These are phyloP conservation scores for Conticribra weissflogii DNA, from an alignment of 108 stramenopile species.

Conservation along the genomic window DNA sequence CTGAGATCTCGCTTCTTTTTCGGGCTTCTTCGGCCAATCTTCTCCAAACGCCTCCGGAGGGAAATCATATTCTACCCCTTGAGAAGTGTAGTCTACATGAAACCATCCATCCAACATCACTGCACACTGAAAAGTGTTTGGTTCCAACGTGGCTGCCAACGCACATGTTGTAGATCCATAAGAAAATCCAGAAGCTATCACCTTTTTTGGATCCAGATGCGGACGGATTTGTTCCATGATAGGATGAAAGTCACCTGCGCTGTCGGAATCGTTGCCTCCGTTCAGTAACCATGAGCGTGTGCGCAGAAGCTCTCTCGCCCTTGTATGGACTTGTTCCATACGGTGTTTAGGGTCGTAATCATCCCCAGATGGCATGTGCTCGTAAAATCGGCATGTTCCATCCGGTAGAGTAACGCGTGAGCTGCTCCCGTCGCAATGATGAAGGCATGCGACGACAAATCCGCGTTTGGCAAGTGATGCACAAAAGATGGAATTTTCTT, in stretches of 20 bases:
- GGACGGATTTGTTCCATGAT: constrained; percentile 29
- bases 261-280: not conserved
- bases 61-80: constrained; percentile 52
- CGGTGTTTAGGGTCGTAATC: constrained; percentile 54
- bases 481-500: constrained; percentile 57
- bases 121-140: constrained; percentile 46
- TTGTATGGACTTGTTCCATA: constrained; percentile 44
- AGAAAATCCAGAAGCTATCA: constrained; percentile 61
- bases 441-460: constrained; percentile 53
- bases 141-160: constrained; percentile 31
- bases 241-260: constrained; percentile 7
- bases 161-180: constrained; percentile 59
- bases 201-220: constrained; percentile 21
- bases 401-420: constrained; percentile 44
- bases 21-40: constrained; percentile 12
- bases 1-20: no score
- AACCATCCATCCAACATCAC: constrained; percentile 64
- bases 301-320: constrained; percentile 49
- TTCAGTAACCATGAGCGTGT: constrained; percentile 29
- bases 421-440: constrained; percentile 66
- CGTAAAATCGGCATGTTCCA: constrained; percentile 50
- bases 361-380: constrained; percentile 35
- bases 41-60: constrained; percentile 55
- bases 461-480: constrained; percentile 57
- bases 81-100: constrained; percentile 46